These are phyloP conservation scores for Botryosphaeria agaves DNA, from an alignment of 2,329 filamentous ascomycete species.

Conservation along the genomic window DNA sequence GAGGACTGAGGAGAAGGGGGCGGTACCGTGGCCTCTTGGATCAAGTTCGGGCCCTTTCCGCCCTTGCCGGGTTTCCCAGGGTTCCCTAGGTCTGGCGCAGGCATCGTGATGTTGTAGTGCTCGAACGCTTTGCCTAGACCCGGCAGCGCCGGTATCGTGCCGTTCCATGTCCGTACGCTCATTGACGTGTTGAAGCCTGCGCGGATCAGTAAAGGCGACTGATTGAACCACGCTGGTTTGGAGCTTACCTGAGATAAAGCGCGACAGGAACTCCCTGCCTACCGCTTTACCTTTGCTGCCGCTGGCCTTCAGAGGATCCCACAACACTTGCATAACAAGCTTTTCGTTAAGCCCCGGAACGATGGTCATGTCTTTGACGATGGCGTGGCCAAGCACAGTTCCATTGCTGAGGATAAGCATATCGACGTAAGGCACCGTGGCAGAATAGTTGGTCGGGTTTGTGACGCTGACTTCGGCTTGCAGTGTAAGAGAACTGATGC, in stretches of 20 bases:
- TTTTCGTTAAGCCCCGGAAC: conserved; percentile 54
- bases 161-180: conserved; percentile 51
- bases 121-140: conserved; percentile 56
- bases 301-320: conserved; percentile 50
- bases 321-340: conserved; percentile 49
- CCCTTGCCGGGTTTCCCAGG: conserved; percentile 28
- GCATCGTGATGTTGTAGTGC: conserved; percentile 50
- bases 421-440: conserved; percentile 62
- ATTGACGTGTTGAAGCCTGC: conserved; percentile 64
- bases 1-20: conserved; percentile 1
- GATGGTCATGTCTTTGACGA: conserved; percentile 45
- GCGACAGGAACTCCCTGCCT: conserved; percentile 59
- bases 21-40: conserved; percentile 55
- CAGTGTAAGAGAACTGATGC: conserved; percentile 51
- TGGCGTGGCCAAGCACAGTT: conserved; percentile 59
- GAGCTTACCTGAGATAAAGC: conserved; percentile 60
- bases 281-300: conserved; percentile 43
- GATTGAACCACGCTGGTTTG: too few relatives aligned
- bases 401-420: conserved; percentile 60
- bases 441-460: conserved; percentile 79
- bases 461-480: conserved; percentile 63
- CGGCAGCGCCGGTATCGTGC: conserved; percentile 58
- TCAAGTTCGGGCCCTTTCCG: conserved; percentile 44
- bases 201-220: neutral
- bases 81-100: conserved; percentile 48